Evolutionary conservation across 768 basidiomycete genomes (phyloP).

Genomic region (Mycena haematopus): DNA sequence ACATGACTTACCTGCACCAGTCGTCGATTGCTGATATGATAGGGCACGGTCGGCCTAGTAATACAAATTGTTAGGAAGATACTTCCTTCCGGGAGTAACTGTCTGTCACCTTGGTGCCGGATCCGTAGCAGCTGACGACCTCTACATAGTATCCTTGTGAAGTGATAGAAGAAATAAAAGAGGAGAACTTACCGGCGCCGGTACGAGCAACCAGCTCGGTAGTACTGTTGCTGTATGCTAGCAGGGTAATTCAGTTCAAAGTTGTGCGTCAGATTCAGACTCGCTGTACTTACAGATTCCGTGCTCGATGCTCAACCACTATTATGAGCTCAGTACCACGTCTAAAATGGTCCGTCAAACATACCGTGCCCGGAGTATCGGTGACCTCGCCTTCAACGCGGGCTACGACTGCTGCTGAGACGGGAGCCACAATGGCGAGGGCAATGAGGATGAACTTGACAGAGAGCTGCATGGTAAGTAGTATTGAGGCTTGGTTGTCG

Average conservation of each 20-base stretch:
- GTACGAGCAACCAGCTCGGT: neutral
- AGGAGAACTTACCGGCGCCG: neutral
- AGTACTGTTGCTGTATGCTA: neutral
- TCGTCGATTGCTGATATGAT: constrained; percentile 14
- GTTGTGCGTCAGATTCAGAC: too few species aligned
- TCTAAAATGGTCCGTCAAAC: too few species aligned
- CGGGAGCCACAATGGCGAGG: neutral
- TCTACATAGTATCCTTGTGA: neutral
- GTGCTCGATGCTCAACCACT: constrained; percentile 13
- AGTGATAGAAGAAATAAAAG: too few species aligned
- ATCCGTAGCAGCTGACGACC: neutral
- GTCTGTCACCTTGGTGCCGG: neutral
- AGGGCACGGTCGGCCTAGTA: constrained; percentile 9
- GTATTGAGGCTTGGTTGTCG: too few species aligned
- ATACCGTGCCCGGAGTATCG: neutral
- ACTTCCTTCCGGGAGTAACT: too few species aligned
- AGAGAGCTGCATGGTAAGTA: constrained; percentile 4
- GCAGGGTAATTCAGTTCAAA: neutral
- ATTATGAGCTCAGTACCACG: neutral
- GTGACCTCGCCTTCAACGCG: constrained; percentile 1
- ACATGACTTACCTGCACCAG: constrained; percentile 2
- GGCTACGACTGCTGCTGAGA: neutral
- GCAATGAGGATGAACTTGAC: neutral
- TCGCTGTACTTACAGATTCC: neutral
- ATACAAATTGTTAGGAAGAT: too few species aligned